Conservation (phyloP, 805 yeast genomes). For the Kodamaea lidongshanica region DNA sequence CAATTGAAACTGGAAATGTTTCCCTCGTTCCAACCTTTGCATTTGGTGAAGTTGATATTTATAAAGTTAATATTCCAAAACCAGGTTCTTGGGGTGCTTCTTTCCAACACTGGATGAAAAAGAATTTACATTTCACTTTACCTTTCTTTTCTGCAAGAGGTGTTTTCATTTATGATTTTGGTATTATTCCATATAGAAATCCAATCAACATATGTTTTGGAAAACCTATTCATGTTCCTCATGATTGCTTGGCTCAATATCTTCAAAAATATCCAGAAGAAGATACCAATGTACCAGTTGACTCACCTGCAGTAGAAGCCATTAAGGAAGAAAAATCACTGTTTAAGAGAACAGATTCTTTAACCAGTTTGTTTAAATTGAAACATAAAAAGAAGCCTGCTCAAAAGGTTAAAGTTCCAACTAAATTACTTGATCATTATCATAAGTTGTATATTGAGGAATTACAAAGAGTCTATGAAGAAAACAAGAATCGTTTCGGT, state of each 20-base stretch:
- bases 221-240: constrained; percentile 55
- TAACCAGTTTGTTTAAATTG: constrained; percentile 26
- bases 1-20: constrained; percentile 72
- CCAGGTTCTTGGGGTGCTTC: constrained; percentile 42
- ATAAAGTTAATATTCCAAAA: constrained; percentile 37
- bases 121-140: constrained; percentile 69
- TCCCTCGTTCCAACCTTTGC: constrained; percentile 81
- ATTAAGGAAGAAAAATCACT: constrained; percentile 4
- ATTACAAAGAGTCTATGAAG: constrained; percentile 56
- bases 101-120: constrained; percentile 69
- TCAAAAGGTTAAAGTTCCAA: constrained; percentile 28
- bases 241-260: constrained; percentile 27
- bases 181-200: constrained; percentile 78
- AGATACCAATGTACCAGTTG: constrained; percentile 12
- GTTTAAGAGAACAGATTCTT: constrained; percentile 16
- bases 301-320: constrained; percentile 1
- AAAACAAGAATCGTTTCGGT: constrained; percentile 52
- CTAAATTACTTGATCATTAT: constrained; percentile 52
- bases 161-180: constrained; percentile 85
- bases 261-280: constrained; percentile 26
- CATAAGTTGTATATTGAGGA: constrained; percentile 67
- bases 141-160: constrained; percentile 94
- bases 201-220: constrained; percentile 76
- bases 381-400: constrained; percentile 13
- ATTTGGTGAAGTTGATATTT: constrained; percentile 78